These are phyloP conservation scores for Ramaria sp. DNA, from an alignment of 768 basidiomycete species.

Conservation along the genomic window DNA sequence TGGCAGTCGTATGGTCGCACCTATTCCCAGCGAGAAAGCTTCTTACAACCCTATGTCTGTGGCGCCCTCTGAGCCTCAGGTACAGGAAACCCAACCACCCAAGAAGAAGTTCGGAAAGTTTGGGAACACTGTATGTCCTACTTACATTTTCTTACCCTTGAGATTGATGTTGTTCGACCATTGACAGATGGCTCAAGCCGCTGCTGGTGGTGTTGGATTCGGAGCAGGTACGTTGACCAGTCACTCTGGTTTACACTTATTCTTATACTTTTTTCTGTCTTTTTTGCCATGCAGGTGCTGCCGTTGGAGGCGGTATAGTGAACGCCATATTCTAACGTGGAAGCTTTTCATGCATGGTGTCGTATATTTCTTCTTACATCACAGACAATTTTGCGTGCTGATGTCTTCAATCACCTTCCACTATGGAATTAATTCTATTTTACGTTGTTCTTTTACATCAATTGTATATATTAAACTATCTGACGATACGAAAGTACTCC, in stretches of 20 bases:
- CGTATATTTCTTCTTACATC: too few species aligned
- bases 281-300: neutral
- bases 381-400: too few species aligned
- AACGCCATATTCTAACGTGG: neutral
- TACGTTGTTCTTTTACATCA: too few species aligned
- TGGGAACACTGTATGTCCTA: constrained; percentile 41
- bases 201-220: constrained; percentile 61
- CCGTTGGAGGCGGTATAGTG: neutral
- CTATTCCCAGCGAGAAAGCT: constrained; percentile 14
- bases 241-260: neutral
- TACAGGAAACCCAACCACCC: constrained; percentile 13
- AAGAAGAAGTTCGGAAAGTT: constrained; percentile 47
- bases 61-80: constrained; percentile 16
- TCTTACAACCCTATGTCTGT: constrained; percentile 13
- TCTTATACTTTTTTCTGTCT: neutral
- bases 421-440: too few species aligned
- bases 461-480: too few species aligned
- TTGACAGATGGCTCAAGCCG: constrained; percentile 24
- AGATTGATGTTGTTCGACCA: neutral
- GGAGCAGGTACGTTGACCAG: constrained; percentile 43
- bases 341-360: neutral
- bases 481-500: too few species aligned
- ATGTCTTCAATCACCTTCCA: too few species aligned
- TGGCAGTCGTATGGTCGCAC: constrained; percentile 26
- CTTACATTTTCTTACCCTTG: neutral